Percentiles rank a stretch among this genome's conserved stretches.
Conservation (phyloP, 768 basidiomycete species). For the Suillus occidentalis region DNA sequence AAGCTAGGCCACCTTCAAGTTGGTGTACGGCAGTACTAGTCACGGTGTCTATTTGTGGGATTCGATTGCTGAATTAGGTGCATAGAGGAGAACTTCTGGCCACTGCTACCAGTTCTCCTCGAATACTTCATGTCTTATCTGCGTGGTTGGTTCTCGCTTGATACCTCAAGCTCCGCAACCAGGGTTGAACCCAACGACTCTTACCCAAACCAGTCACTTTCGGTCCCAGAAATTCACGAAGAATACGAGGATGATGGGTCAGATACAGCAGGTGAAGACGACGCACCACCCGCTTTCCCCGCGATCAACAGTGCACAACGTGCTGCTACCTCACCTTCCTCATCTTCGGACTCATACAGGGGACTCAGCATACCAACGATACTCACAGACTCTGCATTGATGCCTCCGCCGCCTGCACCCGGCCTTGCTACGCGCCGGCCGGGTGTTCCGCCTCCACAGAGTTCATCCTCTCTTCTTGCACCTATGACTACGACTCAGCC, state of each 20-base stretch:
- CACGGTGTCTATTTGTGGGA: not conserved
- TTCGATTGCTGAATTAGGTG: not conserved
- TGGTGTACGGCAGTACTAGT: no score
- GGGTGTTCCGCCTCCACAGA: constrained; percentile 27
- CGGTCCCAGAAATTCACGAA: constrained; percentile 22
- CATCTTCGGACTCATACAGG: constrained; percentile 6
- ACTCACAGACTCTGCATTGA: constrained; percentile 48
- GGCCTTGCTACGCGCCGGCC: constrained; percentile 36
- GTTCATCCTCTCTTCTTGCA: constrained; percentile 48
- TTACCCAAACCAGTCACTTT: constrained; percentile 1
- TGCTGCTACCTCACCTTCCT: constrained; percentile 29
- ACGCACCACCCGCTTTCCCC: constrained; percentile 74
- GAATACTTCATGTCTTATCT: constrained; percentile 46
- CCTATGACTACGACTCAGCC: constrained; percentile 65
- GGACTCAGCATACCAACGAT: constrained; percentile 25
- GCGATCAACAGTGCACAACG: constrained; percentile 72
- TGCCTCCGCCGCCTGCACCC: constrained; percentile 52
- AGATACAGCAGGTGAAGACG: constrained; percentile 47
- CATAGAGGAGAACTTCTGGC: not conserved
- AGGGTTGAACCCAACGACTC: not conserved
- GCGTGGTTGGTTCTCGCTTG: constrained; percentile 54
- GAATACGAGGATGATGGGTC: constrained; percentile 38
- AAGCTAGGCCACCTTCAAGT: no score
- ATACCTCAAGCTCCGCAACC: constrained; percentile 16
- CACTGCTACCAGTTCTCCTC: not conserved